phyloP scores from a whole-genome alignment of 192 early-diverging fungal species.

The Powellomyces hirtus region DNA sequence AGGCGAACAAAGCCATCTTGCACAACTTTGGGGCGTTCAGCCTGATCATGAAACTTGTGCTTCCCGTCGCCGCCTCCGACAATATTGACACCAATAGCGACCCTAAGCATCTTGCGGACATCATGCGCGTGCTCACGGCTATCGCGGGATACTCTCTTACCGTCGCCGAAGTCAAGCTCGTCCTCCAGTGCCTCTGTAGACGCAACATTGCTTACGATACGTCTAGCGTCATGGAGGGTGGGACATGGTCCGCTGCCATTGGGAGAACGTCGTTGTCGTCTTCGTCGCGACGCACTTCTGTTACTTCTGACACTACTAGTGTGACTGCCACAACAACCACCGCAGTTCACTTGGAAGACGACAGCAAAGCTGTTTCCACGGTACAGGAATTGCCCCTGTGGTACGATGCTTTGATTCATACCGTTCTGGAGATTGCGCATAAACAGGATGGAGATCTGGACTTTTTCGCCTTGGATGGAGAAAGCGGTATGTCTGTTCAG shows the following conservation, averaged over 20 bases:
- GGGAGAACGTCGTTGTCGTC: not conserved
- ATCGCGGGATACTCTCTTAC: slow-evolving; percentile 40
- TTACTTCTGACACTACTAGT: not conserved
- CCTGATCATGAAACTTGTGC: slow-evolving; percentile 28
- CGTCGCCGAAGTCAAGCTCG: slow-evolving; percentile 37
- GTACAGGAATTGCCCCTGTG: slow-evolving; percentile 27
- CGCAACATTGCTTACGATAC: slow-evolving; percentile 1
- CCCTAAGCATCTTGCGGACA: slow-evolving; percentile 22
- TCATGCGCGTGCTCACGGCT: slow-evolving; percentile 29
- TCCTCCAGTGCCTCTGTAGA: slow-evolving; percentile 28
- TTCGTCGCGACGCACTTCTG: not conserved
- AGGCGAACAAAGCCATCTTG: slow-evolving; percentile 40
- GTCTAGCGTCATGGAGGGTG: not conserved
- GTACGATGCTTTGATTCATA: slow-evolving; percentile 34
- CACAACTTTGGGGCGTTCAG: slow-evolving; percentile 18
- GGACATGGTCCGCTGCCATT: not conserved
- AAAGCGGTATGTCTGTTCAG: slow-evolving; percentile 26
- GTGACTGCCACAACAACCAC: not conserved
- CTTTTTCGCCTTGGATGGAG: slow-evolving; percentile 42
- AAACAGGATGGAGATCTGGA: slow-evolving; percentile 40
- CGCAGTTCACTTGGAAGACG: too few species aligned
- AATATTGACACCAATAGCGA: too few species aligned
- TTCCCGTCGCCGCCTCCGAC: not conserved
- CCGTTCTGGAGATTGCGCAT: slow-evolving; percentile 31
- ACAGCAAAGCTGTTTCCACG: not conserved